Evolutionary conservation across 2,329 filamentous ascomycete species (phyloP), one percentile per base, ranked within the genome.

Genomic region (Boeremia exigua): DNA sequence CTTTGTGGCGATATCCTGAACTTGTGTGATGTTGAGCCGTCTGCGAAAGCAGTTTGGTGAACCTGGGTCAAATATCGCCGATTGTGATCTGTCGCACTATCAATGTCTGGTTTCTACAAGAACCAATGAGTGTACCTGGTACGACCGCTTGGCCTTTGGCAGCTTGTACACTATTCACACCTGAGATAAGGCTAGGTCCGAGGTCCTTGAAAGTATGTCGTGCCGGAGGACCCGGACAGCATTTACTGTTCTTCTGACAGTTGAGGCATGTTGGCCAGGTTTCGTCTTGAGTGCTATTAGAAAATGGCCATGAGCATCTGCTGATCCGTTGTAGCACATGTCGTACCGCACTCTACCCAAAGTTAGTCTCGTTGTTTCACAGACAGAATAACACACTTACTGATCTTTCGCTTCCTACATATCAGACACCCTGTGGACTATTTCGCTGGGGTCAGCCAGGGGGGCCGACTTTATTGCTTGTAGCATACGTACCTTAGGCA

Each of bases 381-480:
- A 27, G 19, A 38, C 9, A 38, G 30, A 23, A 43, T 25, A 12
- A 4, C 37, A 5, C 46, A 67, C 69, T 67, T 65, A 66, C 63
- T 73, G 45, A 73, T 72, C 44, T 74, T 74, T 46, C 70, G 52
- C 49, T 66, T 70, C 34, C 71, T 63, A 61, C 71, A 74, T 23
- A 71, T 67, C 17, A 62, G 38, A 57, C 70, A 74, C 15, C 71
- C 70, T 8, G 68, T 73, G 48, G 69, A 52, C 48, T 52, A 25
- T 33, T 37, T 5, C 3, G 9, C n/a, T 14, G n/a, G 19, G 12
- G 23, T 47, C 29, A 47, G 33, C 25, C 7, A 2, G n/a, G 32
- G 10, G 14, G 25, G 12, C 34, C 12, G 25, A 23, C 8, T 28
- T 12, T 6, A 7, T 36, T 37, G 3, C 23, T 15, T 46, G 5